These are phyloP conservation scores for Penicillium fuscoglaucum DNA, from an alignment of 2,329 filamentous ascomycete genomes.

Conservation along the genomic window DNA sequence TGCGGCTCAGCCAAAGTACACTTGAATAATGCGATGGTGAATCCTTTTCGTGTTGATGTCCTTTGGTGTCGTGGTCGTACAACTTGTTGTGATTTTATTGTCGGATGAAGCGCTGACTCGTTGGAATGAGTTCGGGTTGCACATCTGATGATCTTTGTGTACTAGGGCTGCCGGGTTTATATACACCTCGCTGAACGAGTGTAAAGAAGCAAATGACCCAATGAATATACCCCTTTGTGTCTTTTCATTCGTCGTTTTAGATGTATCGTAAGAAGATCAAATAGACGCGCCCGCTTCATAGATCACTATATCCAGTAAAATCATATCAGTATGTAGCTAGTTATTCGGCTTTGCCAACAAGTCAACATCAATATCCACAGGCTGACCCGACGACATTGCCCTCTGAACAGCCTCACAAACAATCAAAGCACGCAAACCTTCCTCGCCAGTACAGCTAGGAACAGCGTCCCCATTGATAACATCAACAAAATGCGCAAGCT, in stretches of 20 bases:
- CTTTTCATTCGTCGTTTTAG: neutral
- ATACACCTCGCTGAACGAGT: neutral
- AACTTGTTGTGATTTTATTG: neutral
- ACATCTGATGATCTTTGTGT: neutral
- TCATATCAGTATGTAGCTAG: neutral
- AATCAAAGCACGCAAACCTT: constrained; percentile 53
- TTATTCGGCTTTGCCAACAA: constrained; percentile 8
- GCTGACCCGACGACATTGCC: constrained; percentile 44
- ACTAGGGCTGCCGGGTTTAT: neutral
- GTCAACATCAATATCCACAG: constrained; percentile 33
- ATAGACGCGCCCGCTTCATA: neutral
- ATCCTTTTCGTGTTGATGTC: neutral
- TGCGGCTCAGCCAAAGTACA: constrained; percentile 14
- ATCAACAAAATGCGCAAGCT: constrained; percentile 53
- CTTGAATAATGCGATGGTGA: constrained; percentile 8
- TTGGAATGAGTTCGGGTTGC: neutral
- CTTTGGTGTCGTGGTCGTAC: neutral
- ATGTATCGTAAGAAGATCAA: neutral
- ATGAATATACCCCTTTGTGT: constrained; percentile 3
- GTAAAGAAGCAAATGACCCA: neutral
- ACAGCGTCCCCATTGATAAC: constrained; percentile 48
- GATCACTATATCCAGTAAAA: neutral
- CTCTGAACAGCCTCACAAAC: constrained; percentile 55
- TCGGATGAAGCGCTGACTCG: neutral
- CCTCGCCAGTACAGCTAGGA: constrained; percentile 51